These are phyloP conservation scores for Parasitella parasitica DNA, from an alignment of 371 early-diverging fungal genomes.

Conservation along the genomic window DNA sequence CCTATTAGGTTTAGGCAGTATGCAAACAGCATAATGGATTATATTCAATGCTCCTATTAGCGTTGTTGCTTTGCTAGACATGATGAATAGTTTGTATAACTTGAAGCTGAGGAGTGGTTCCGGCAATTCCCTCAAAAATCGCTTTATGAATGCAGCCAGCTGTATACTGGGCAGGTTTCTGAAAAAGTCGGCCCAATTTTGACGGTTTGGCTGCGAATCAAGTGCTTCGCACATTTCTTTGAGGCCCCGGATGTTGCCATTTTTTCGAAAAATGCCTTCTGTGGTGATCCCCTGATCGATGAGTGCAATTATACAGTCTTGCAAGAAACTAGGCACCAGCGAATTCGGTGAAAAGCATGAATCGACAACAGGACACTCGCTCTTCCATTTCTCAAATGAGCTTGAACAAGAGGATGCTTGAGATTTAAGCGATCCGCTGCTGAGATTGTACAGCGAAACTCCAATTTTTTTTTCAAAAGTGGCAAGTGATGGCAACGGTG, in stretches of 20 bases:
- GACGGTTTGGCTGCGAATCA: slow-evolving; percentile 41
- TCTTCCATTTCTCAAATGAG: slow-evolving; percentile 6
- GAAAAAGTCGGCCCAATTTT: slow-evolving; percentile 34
- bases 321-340: slow-evolving; percentile 16
- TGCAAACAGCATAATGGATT: slow-evolving; percentile 73
- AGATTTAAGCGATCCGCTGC: not conserved
- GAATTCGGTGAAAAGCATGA: slow-evolving; percentile 30
- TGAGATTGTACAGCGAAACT: slow-evolving; percentile 13
- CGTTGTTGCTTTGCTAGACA: slow-evolving; percentile 22
- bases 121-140: slow-evolving; percentile 89
- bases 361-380: slow-evolving; percentile 3
- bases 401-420: not conserved
- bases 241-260: slow-evolving; percentile 90
- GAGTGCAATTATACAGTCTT: slow-evolving; percentile 22
- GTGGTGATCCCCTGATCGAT: slow-evolving; percentile 62
- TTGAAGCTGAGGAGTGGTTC: slow-evolving; percentile 91
- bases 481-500: not conserved
- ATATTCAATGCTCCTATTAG: slow-evolving; percentile 36
- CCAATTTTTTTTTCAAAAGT: slow-evolving; percentile 13
- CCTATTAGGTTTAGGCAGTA: slow-evolving; percentile 88
- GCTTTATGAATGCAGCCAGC: slow-evolving; percentile 90
- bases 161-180: slow-evolving; percentile 73
- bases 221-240: slow-evolving; percentile 76
- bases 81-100: slow-evolving; percentile 76
- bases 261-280: slow-evolving; percentile 96